These are phyloP conservation scores for Bathelium albidoporum DNA, from an alignment of 495 filamentous ascomycete genomes.

Conservation along the genomic window DNA sequence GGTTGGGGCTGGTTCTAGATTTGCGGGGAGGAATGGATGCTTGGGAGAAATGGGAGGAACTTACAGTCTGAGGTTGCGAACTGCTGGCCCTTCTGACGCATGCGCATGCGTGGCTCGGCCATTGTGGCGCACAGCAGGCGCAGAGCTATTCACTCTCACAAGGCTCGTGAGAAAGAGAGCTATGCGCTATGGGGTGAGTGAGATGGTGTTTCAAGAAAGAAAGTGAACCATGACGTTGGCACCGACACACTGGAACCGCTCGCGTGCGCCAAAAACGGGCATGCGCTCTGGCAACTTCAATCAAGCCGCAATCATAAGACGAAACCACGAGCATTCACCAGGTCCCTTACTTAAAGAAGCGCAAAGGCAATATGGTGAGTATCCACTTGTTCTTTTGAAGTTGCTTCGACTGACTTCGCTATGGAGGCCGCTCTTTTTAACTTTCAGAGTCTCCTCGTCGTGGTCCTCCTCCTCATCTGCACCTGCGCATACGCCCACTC, in stretches of 20 bases:
- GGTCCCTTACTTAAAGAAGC: neutral
- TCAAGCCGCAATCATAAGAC: neutral
- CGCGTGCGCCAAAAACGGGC: neutral
- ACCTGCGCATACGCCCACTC: slow-evolving; percentile 88
- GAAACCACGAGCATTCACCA: neutral
- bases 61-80: slow-evolving; percentile 77
- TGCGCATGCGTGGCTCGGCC: slow-evolving; percentile 33
- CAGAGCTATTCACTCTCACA: neutral
- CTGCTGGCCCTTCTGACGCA: slow-evolving; percentile 79
- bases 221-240: no score
- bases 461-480: slow-evolving; percentile 90
- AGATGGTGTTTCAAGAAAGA: slow-evolving; percentile 3
- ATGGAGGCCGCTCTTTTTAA: slow-evolving; percentile 74
- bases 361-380: neutral
- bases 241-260: neutral
- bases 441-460: slow-evolving; percentile 86
- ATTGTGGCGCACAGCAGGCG: slow-evolving; percentile 10
- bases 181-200: neutral
- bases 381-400: neutral
- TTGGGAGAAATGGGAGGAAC: slow-evolving; percentile 10
- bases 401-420: neutral
- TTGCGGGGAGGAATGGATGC: neutral
- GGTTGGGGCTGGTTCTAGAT: no score
- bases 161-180: no score
- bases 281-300: neutral